Base-by-base conservation (phyloP, 2,329 filamentous ascomycete species). In the Pseudonectria buxi region DNA sequence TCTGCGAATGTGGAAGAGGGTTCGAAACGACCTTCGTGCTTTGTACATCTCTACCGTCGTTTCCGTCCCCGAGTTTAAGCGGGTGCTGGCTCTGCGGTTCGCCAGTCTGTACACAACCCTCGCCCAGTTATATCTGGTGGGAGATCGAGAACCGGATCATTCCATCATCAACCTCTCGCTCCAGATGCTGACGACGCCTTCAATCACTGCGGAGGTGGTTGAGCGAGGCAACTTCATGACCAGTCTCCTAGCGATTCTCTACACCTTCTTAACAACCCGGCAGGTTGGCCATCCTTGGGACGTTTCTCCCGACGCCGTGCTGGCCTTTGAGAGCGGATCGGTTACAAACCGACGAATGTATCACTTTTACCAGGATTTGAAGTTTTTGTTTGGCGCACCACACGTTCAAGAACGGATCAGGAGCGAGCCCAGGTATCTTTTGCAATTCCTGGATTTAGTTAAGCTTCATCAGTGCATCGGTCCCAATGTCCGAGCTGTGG, bases 381-480 rank as follows among this genome's bases (percentile, higher is more conserved):
- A 88, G 51, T 95, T 92, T 61, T 76, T 98, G 1, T 86, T 96
- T 44, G 79, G 83, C 28, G 94, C 89, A 1, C 78, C 86, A 22
- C 86, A 94, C 56, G 88, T 96, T 3, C 88, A 95, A 56, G 79
- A 87, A 48, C 79, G 83, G 35, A 76, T 96, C 43, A 79, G 92
- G 26, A 80, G 72, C 3, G 88, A 96, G 58, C 79, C 83, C 35
- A 78, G 88, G 39, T 98, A 98, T 53, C 72, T 95, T 36, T 71
- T 94, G 58, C 94, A 98, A 54, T 98, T 96, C 61, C 69, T 98
- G 29, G 94, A 98, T 56, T 70, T 98, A 12, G 87, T 95, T 45
- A 95, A 95, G 60, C 74, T 98, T 30, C 89, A 95, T 46, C 94
- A 98, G 64, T 90, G 92, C 18, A 95, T 98, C 37, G 95, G 90